Conservation (phyloP, 208 protist genomes). For the Leishmania gerbilli region DNA sequence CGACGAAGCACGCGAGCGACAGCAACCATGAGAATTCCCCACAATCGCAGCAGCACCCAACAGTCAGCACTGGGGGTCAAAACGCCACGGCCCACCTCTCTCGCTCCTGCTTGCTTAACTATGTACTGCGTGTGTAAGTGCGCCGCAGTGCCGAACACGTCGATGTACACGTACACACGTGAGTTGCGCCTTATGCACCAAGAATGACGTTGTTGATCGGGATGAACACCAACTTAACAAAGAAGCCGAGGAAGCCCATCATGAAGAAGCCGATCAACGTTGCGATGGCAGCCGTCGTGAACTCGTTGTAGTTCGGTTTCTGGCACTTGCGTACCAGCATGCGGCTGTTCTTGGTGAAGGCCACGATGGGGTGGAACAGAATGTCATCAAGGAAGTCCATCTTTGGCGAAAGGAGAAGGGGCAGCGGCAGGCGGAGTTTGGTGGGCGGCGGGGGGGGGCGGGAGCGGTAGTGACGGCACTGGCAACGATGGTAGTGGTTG, state of each 20-base stretch:
- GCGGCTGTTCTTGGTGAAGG: constrained; percentile 88
- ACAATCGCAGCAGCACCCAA: background rate
- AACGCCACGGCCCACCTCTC: background rate
- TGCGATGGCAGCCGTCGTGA: constrained; percentile 82
- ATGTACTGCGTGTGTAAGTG: background rate
- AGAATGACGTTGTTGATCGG: constrained; percentile 97
- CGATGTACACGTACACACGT: background rate
- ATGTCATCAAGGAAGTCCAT: constrained; percentile 90
- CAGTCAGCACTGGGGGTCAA: background rate
- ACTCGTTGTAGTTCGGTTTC: constrained; percentile 95
- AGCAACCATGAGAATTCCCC: background rate
- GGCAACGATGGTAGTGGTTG: background rate
- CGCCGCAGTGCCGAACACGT: background rate
- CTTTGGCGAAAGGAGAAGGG: background rate
- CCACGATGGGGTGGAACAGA: constrained; percentile 75
- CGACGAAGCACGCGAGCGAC: background rate
- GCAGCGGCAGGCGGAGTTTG: background rate
- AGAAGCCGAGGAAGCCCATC: constrained; percentile 95
- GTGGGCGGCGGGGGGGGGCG: background rate
- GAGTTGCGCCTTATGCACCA: constrained; percentile 34
- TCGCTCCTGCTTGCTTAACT: background rate
- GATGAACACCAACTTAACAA: constrained; percentile 96
- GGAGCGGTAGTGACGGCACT: background rate
- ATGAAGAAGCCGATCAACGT: constrained; percentile 93
- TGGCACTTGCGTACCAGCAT: constrained; percentile 91